Base-by-base conservation (phyloP, 495 filamentous ascomycete genomes). In the Alectoria sarmentosa region DNA sequence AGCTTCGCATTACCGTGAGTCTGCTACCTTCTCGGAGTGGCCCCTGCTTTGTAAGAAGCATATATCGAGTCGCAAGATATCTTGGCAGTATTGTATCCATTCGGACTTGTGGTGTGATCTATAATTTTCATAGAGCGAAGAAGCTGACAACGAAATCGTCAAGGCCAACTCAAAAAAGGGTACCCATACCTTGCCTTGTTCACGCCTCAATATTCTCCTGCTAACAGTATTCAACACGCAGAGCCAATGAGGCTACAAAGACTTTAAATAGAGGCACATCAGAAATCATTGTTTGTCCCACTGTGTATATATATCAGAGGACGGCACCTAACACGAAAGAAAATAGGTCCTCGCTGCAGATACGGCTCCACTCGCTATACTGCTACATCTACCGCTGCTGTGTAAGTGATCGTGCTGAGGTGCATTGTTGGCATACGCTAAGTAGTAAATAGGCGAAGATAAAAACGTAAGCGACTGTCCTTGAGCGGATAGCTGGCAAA, bases 111-210 rank as follows among this genome's bases (percentile, higher is more conserved):
- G 46, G 46, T 28, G 46, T 13, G 11, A 1, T 49, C 1, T 10
- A 49, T 13, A 28, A n/a, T 11, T 13, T 28, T 3, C 46, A 10
- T 49, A 23, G 21, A 46, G 7, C 39, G 21, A 49, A 49, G 10
- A 49, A 28, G 46, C 46, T 49, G 23, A 49, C 46, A 26, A n/a
- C 2, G 11, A 4, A 28, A 49, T 49, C 23, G 46, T 15, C 23
- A 77, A 80, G 89, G 58, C 52, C 91, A 94, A 80, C 75, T 93
- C 44, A 96, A 95, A 84, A 96, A 95, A 82, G 91, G 90, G 56
- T 65, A 49, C 48, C 34, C 17, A 28, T 9, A 48, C 46, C 32
- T 11, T 23, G 60, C 28, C 15, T 9, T 38, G 54, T 30, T 30
- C 6, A 54, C 9, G 15, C 8, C 17, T 37, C 52, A 37, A 5